Percentiles rank a stretch among this genome's conserved stretches.
Evolutionary conservation across 306 rosid genomes (phyloP).

Genomic region (Potentilla sterilis): DNA sequence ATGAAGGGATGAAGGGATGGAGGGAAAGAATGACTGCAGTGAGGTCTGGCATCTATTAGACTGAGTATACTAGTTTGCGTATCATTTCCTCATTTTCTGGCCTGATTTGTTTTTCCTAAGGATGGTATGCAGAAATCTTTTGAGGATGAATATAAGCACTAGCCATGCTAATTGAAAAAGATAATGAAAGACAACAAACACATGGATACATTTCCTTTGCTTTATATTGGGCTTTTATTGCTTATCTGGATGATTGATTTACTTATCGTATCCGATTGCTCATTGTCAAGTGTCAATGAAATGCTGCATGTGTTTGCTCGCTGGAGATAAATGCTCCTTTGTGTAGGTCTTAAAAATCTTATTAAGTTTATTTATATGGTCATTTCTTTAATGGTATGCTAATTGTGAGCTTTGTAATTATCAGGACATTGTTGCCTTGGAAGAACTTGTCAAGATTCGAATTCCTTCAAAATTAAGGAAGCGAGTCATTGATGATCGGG

Average conservation of each 20-base stretch:
- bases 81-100: conserved; percentile 1
- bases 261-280: not conserved
- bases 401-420: conserved; percentile 33
- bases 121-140: not conserved
- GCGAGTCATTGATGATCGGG: conserved; percentile 87
- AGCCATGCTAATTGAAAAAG: not conserved
- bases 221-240: not conserved
- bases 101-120: conserved; percentile 2
- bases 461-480: conserved; percentile 75
- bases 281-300: not conserved
- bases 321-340: not conserved
- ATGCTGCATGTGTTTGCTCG: not conserved
- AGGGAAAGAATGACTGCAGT: conserved; percentile 58
- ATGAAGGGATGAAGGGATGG: too few relatives aligned
- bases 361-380: not conserved
- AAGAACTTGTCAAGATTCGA: conserved; percentile 71
- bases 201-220: not conserved
- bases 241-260: not conserved
- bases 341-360: not conserved
- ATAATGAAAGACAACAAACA: not conserved
- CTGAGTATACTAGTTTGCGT: conserved; percentile 18
- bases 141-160: conserved; percentile 1
- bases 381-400: conserved; percentile 2
- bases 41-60: conserved; percentile 59
- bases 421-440: conserved; percentile 53